phyloP scores from a whole-genome alignment of 495 filamentous ascomycete species.

The Tricharina praecox region DNA sequence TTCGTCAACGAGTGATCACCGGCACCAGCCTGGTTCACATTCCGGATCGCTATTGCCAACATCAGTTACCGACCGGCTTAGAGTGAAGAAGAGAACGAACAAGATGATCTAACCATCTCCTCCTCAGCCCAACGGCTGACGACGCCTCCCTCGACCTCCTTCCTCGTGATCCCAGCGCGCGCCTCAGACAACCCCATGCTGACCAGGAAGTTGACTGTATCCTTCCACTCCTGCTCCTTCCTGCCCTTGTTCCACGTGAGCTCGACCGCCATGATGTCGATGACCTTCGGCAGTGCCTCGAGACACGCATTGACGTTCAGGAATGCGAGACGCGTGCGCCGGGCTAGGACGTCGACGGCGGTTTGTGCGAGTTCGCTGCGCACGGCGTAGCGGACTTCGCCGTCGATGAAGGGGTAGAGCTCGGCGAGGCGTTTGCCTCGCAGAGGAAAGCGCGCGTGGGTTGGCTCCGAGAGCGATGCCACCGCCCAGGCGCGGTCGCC shows the following conservation, averaged over 20 bases:
- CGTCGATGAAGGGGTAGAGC: slow-evolving; percentile 92
- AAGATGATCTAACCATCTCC: slow-evolving; percentile 7
- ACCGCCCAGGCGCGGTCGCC: slow-evolving; percentile 95
- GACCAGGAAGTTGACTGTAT: slow-evolving; percentile 45
- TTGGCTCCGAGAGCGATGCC: slow-evolving; percentile 65
- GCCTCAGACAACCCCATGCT: slow-evolving; percentile 56
- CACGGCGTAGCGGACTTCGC: slow-evolving; percentile 81
- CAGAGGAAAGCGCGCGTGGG: slow-evolving; percentile 70
- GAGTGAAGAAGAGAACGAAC: neutral
- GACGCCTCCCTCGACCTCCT: slow-evolving; percentile 36
- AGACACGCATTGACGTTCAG: slow-evolving; percentile 89
- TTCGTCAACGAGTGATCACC: neutral
- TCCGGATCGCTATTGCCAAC: neutral
- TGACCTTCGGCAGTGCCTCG: slow-evolving; percentile 71
- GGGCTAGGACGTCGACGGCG: slow-evolving; percentile 75
- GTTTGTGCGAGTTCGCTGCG: slow-evolving; percentile 90
- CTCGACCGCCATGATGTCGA: slow-evolving; percentile 87
- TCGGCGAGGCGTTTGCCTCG: slow-evolving; percentile 64
- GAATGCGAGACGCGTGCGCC: slow-evolving; percentile 78
- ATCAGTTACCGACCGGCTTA: neutral
- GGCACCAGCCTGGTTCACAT: neutral
- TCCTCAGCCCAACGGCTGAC: slow-evolving; percentile 20
- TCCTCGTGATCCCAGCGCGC: slow-evolving; percentile 41
- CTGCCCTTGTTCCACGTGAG: slow-evolving; percentile 61
- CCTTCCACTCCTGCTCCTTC: slow-evolving; percentile 72